Evolutionary conservation across 2,329 filamentous ascomycete species (phyloP), one percentile per base, ranked within the genome.

Genomic region (Diaporthe sp.): DNA sequence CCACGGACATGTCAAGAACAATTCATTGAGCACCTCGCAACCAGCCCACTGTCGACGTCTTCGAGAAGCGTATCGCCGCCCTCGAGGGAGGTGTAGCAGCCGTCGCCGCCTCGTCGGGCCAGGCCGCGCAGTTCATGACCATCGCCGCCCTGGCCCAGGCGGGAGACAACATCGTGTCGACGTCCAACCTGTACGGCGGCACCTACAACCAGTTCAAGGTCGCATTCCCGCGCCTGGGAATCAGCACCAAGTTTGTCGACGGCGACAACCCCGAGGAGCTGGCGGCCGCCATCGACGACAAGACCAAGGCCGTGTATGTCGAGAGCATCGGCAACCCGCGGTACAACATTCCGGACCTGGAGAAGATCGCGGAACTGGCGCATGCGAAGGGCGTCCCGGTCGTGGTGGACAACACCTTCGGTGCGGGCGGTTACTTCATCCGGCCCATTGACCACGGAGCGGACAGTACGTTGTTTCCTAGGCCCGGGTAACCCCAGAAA

Each of bases 141-240:
- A 93, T 98, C 81, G 89, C 92, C 34, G 92, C 95, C 9, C 92
- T 98, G n/a, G 95, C 95, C 6, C 92, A 95, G 77, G 90, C 92
- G 0, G 96, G 96, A 65, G 96, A 98, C 88, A 98, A 98, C 88
- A 98, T 98, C 79, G 91, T 98, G 70, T 93, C 95, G 17, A 98
- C 96, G 9, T 93, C 93, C 69, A 98, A 97, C 86, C 88, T 98
- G 74, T 98, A 98, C 85, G 96, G 96, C 78, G 96, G 96, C 83
- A 98, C 96, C 22, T 98, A 98, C 88, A 98, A 98, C 87, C 96
- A 98, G 87, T 92, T 98, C 87, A 98, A 98, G 87, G 95, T 98
- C 61, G 90, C 95, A 79, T 88, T 98, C 74, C 94, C 95, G 9
- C 92, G 96, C n/a, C 86, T 98, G 61, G 96, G 96, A 77, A 95